Evolutionary conservation across 2,329 filamentous ascomycete species (phyloP), one percentile per base, ranked within the genome.

Genomic region (Talaromyces rugulosus): DNA sequence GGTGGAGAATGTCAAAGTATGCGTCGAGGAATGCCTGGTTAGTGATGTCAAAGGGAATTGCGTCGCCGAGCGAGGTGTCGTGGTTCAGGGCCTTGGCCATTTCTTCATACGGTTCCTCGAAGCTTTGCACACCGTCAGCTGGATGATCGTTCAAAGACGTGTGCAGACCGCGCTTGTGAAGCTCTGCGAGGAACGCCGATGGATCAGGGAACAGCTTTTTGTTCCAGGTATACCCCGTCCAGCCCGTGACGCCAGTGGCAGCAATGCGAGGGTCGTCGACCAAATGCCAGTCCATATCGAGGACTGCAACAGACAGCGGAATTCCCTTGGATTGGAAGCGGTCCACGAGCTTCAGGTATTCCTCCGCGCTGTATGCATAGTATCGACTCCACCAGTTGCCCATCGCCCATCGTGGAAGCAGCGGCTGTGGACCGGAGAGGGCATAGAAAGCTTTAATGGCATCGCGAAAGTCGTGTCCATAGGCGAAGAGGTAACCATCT

Each of bases 371-470:
- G 67, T 88, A 89, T 2, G 78, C 79, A 67, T 88, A 82, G 69
- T 87, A 88, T 7, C 86, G 77, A 54, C 82, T 85, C 86, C 86
- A 88, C 86, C 86, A 89, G 65, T 88, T 88, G 0, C 86, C 85
- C 42, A 88, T 73, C 0, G 83, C 78, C 77, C 82, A 87, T 14
- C 85, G 77, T 0, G 85, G 85, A 0, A 87, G 70, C 9, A 81
- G 62, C 3, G 85, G 85, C 65, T 86, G 83, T 23, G 75, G 76
- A 2, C 85, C 85, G 1, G 84, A 86, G 12, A 88, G 71, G 1
- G 77, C 75, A 68, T 85, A 87, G 40, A 85, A 81, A 0, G 81
- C 80, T 61, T 78, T 78, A 58, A 87, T 79, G 16, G 84, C 84
- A 4, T 73, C 80, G 57, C 77, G 76, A 66, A 83, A 87, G 65